Base-by-base conservation (phyloP, 768 basidiomycete species). In the Russula sp. region DNA sequence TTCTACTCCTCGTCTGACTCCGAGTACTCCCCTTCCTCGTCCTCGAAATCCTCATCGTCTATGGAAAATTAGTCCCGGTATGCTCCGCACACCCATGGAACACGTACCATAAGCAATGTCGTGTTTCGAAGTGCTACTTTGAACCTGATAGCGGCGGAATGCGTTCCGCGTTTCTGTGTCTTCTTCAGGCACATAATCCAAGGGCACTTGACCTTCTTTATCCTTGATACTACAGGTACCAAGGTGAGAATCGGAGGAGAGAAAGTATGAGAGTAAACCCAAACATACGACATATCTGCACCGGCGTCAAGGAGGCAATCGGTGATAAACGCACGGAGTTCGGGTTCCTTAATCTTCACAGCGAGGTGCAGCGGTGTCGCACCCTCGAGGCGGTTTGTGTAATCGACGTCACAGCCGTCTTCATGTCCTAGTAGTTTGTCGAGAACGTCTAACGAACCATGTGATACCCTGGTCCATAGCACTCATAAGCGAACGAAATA, bases 351-450 rank as follows among this genome's bases (percentile, higher is more conserved):
- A 50, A 89, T 73, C 66, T 76, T 74, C 9, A 88, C 74, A 9
- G 90, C 91, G 28, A 91, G 80, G 73, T 93, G 92, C 18, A 94
- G 78, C 4, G 92, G 92, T 0, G 92, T 94, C 8, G 85, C 84
- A 10, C 80, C 80, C 54, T 87, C 85, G 32, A 88, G 71, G 22
- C 80, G 79, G 74, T 93, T 93, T 70, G 83, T 78, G 20, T 85
- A 84, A 72, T 94, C 91, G 57, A 92, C 90, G 71, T 93, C 91
- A 76, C 90, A 92, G 5, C 80, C n/a, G n/a, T n/a, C 82, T 13
- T 92, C 89, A 70, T 85, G 79, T 5, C 82, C 83, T 38, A 94
- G 80, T 67, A 94, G 83, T 60, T 87, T 79, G 66, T 92, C 89
- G 4, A 92, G 77, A 54, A 87, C 85, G 32, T 81, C 80, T 1